These are phyloP conservation scores for Smallanthus sonchifolius DNA, from an alignment of 129 eudicot genomes.

Conservation along the genomic window DNA sequence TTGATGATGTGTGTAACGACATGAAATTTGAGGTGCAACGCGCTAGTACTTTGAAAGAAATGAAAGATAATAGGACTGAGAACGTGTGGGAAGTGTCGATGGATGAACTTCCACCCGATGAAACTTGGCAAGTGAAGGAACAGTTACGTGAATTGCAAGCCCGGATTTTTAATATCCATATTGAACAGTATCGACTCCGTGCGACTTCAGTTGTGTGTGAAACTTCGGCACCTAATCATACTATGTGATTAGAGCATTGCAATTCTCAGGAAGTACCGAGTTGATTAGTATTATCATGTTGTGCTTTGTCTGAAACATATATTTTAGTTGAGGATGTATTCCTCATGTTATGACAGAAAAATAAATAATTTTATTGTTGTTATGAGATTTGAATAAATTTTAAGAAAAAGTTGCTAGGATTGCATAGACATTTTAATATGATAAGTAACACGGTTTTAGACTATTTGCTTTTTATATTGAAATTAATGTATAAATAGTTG, in stretches of 20 bases:
- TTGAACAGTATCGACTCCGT: background rate
- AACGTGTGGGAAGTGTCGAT: background rate
- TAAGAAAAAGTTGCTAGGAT: too few relatives aligned
- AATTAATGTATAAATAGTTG: too few relatives aligned
- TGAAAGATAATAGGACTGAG: background rate
- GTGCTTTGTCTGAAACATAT: background rate
- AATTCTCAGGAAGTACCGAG: background rate
- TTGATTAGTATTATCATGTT: background rate
- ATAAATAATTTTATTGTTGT: too few relatives aligned
- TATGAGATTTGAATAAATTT: too few relatives aligned
- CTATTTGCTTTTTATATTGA: too few relatives aligned
- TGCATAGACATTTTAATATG: too few relatives aligned
- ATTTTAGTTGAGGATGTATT: too few relatives aligned
- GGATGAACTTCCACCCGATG: background rate
- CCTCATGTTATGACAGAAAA: too few relatives aligned
- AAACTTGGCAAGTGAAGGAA: background rate
- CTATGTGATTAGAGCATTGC: background rate
- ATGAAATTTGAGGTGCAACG: constrained; percentile 3
- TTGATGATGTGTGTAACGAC: background rate
- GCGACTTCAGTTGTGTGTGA: background rate
- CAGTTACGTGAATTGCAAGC: background rate
- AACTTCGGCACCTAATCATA: background rate
- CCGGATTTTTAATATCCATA: background rate
- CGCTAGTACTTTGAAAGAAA: background rate
- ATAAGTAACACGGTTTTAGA: too few relatives aligned